Percentiles rank a stretch among this genome's conserved stretches.
Evolutionary conservation across 106 monocot species (phyloP).

Genomic region (Triglochin maritima): DNA sequence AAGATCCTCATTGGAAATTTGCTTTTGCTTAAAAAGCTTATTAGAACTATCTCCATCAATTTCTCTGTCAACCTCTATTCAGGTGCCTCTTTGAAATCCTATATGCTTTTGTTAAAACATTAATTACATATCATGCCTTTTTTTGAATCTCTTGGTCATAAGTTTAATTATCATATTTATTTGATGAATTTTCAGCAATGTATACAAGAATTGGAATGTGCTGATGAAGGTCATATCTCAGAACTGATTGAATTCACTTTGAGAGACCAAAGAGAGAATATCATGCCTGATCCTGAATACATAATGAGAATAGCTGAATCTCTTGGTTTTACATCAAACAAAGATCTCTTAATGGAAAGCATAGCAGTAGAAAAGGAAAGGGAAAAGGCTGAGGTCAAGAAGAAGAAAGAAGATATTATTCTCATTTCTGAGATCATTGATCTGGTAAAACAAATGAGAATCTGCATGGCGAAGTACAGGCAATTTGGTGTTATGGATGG

Average conservation of each 20-base stretch:
- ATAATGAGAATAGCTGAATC: constrained; percentile 41
- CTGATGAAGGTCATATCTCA: constrained; percentile 26
- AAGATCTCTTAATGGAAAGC: constrained; percentile 46
- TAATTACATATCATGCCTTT: background rate
- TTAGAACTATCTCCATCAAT: constrained; percentile 24
- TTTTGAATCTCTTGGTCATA: background rate
- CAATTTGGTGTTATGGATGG: constrained; percentile 45
- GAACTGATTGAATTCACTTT: constrained; percentile 43
- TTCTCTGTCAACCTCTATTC: constrained; percentile 20
- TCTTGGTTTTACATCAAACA: constrained; percentile 48
- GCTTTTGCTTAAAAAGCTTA: constrained; percentile 24
- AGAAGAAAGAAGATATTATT: constrained; percentile 28
- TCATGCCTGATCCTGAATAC: constrained; percentile 20
- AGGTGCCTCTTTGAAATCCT: constrained; percentile 27
- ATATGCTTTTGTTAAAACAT: background rate
- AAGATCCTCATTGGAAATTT: constrained; percentile 35
- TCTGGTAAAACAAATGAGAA: constrained; percentile 33
- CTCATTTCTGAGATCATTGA: constrained; percentile 36
- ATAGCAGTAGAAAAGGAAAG: constrained; percentile 68
- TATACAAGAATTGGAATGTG: constrained; percentile 50
- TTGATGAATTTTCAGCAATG: constrained; percentile 26
- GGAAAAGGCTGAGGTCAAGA: constrained; percentile 28
- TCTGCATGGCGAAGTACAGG: constrained; percentile 33
- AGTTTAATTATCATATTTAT: background rate
- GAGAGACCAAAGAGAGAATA: constrained; percentile 41